Conservation (phyloP, 2,329 filamentous ascomycete genomes). For the Tolypocladium tropicale region DNA sequence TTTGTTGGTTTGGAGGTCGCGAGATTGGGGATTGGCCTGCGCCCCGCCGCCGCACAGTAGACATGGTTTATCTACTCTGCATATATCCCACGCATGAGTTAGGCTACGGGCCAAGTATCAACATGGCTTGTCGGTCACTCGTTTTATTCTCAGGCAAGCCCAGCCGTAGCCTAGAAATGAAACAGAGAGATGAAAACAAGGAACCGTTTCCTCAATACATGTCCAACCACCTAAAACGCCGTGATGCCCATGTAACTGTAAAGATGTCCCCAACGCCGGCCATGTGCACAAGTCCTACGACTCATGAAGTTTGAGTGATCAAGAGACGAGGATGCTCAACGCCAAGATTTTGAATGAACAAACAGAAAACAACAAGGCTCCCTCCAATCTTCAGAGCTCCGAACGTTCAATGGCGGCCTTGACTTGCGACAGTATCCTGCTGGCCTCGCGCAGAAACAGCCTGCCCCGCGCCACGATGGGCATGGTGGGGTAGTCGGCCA, state of each 20-base stretch:
- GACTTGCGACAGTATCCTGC: conserved; percentile 15
- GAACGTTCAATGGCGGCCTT: conserved; percentile 19
- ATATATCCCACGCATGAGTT: conserved; percentile 11
- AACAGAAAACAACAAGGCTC: no score
- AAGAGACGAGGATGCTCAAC: not conserved
- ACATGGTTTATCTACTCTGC: conserved; percentile 4
- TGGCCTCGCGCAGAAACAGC: conserved; percentile 23
- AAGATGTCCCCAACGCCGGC: not conserved
- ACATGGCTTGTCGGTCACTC: conserved; percentile 23
- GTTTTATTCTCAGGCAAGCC: conserved; percentile 20
- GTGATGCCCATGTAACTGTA: not conserved
- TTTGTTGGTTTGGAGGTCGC: conserved; percentile 11
- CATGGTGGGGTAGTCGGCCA: conserved; percentile 50
- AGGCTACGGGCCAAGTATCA: conserved; percentile 19
- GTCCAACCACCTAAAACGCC: not conserved
- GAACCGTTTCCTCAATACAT: not conserved
- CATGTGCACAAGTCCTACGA: not conserved
- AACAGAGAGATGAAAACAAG: not conserved
- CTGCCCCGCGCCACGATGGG: conserved; percentile 38
- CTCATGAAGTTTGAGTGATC: not conserved
- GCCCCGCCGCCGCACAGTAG: conserved; percentile 2
- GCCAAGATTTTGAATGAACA: not conserved
- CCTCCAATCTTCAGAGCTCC: conserved; percentile 12
- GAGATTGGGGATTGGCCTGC: conserved; percentile 1
- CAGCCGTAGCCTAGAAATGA: conserved; percentile 21